A percentile compares a stretch with the other conserved stretches of the same genome.
Conservation (phyloP, 1,284 basidiomycete species). For the Xerocomus amazonicus region DNA sequence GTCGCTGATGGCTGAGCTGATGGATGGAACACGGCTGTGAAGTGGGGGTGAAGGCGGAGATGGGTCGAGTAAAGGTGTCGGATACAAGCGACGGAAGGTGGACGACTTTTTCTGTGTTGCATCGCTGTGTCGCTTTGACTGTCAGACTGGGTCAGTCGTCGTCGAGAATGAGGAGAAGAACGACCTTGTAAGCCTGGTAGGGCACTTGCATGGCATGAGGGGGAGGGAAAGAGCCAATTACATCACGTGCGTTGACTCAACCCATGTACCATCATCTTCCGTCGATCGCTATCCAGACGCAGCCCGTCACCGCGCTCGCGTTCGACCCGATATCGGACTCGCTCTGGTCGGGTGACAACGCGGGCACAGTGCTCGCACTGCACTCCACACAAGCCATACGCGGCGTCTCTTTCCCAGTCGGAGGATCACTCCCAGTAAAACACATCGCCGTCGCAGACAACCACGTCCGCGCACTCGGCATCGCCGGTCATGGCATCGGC, state of each 20-base stretch:
- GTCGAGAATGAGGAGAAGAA: too few relatives aligned
- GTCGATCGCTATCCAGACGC: conserved; percentile 34
- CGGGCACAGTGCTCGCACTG: conserved; percentile 73
- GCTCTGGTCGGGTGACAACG: conserved; percentile 80
- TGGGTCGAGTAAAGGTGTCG: conserved; percentile 19
- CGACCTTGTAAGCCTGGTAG: conserved; percentile 71
- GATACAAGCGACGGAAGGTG: conserved; percentile 58
- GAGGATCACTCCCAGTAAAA: conserved; percentile 60
- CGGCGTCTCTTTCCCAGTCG: conserved; percentile 77
- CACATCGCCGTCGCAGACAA: conserved; percentile 74
- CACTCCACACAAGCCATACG: conserved; percentile 64
- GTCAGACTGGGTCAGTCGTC: conserved; percentile 2
- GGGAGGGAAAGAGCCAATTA: background rate
- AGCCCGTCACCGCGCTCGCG: conserved; percentile 67
- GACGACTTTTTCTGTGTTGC: conserved; percentile 45
- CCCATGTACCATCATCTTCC: conserved; percentile 35
- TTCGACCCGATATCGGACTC: conserved; percentile 91
- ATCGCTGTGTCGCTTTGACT: conserved; percentile 72
- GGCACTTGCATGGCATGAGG: conserved; percentile 40
- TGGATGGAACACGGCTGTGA: conserved; percentile 27
- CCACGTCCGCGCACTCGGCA: conserved; percentile 62
- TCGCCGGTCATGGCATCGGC: conserved; percentile 59
- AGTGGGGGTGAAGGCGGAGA: conserved; percentile 11
- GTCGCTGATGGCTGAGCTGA: conserved; percentile 18
- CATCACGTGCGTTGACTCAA: background rate